Evolutionary conservation across 495 filamentous ascomycete genomes (phyloP).

Genomic region (Neurospora sp.): DNA sequence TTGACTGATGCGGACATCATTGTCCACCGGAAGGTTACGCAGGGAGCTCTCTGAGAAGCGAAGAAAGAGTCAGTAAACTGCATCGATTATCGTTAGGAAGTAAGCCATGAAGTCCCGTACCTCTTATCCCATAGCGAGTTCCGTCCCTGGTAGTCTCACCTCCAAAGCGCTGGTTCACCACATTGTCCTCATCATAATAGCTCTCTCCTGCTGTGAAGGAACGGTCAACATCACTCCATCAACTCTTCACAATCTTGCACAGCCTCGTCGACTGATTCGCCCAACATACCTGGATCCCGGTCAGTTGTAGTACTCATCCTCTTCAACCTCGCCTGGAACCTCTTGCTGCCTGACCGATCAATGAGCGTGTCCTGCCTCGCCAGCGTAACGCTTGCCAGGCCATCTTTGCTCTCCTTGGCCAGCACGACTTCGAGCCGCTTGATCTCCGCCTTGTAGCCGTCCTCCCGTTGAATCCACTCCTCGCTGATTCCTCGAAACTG

Average conservation of each 20-base stretch:
- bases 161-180: neutral
- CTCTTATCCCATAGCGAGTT: neutral
- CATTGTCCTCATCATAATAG: neutral
- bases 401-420: conserved; percentile 33
- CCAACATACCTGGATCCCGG: conserved; percentile 6
- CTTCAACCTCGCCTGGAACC: conserved; percentile 24
- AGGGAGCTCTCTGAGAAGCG: neutral
- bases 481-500: conserved; percentile 27
- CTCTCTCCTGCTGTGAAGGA: neutral
- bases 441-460: conserved; percentile 35
- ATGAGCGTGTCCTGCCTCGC: conserved; percentile 34
- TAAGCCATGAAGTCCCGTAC: neutral
- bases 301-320: conserved; percentile 11
- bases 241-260: neutral
- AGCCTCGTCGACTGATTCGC: neutral
- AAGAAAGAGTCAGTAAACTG: neutral
- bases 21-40: neutral
- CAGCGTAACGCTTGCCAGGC: conserved; percentile 35
- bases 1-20: conserved; percentile 12
- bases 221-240: neutral
- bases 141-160: neutral
- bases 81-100: neutral
- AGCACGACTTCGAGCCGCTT: conserved; percentile 40
- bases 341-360: conserved; percentile 22
- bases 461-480: conserved; percentile 32